Percentiles rank a stretch among this genome's conserved stretches.
Conservation (phyloP, 495 filamentous ascomycete genomes). For the Emericellopsis terricola region DNA sequence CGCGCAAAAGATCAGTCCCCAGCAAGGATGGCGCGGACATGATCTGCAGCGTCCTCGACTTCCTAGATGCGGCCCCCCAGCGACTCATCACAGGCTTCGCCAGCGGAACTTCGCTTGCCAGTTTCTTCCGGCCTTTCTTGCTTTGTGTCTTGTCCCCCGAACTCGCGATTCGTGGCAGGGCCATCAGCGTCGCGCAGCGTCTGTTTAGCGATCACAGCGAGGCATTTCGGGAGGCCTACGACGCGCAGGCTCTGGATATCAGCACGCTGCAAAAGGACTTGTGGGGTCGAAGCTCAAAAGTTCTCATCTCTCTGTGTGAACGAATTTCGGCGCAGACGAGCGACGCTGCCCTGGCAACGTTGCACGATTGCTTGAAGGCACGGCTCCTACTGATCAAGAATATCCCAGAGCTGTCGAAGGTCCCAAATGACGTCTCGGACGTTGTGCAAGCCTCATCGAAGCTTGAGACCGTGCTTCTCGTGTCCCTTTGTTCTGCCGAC, state of each 20-base stretch:
- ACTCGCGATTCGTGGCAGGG: constrained; percentile 25
- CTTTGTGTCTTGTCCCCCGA: constrained; percentile 31
- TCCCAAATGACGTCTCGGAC: constrained; percentile 30
- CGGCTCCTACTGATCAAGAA: constrained; percentile 25
- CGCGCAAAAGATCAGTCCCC: neutral
- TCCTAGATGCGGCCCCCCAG: constrained; percentile 31
- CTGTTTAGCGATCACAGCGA: constrained; percentile 21
- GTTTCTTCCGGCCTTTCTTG: constrained; percentile 30
- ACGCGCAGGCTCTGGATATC: neutral
- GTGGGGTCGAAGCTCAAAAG: constrained; percentile 33
- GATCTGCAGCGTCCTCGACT: constrained; percentile 31
- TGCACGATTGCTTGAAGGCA: constrained; percentile 33
- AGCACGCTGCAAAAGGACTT: constrained; percentile 23
- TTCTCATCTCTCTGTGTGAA: constrained; percentile 31
- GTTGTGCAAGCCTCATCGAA: constrained; percentile 26
- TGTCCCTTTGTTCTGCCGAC: constrained; percentile 42
- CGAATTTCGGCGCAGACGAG: constrained; percentile 21
- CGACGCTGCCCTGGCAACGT: constrained; percentile 22
- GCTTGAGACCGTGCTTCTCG: constrained; percentile 39
- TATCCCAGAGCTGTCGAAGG: constrained; percentile 27
- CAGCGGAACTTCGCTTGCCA: constrained; percentile 18
- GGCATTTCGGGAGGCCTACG: neutral
- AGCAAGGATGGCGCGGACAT: constrained; percentile 9
- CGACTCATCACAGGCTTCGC: constrained; percentile 28
- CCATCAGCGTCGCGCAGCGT: constrained; percentile 24